Base-by-base conservation (phyloP, 139 green algal species). In the Pycnococcus provasolii region DNA sequence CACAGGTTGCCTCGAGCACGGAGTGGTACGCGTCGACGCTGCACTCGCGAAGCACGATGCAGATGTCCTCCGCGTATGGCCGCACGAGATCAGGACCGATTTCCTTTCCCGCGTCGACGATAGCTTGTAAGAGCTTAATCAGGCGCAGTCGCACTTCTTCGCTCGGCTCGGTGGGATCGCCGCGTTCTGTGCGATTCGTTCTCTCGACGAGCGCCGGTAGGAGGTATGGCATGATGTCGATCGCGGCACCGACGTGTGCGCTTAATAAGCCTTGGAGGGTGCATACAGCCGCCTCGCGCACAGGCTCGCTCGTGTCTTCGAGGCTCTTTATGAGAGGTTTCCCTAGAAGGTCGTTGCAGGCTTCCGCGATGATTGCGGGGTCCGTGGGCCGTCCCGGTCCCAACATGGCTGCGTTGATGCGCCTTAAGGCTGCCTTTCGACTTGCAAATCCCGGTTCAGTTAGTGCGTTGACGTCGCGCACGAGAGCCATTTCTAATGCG, bases 391-490 rank as follows among this genome's bases (percentile, higher is more conserved):
- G 26, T 26, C 26, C 26, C 26, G 26, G 26, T 26, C 26, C 26
- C 26, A 26, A 26, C 26, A 26, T 26, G 26, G 26, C 26, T 26
- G 26, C 41, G 53, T 60, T n/a, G 53, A 60, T 60, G 6, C 39
- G 15, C 6, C 53, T 4, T 39, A 15, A 26, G 53, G 41, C 4
- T n/a, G 13, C 53, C 6, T n/a, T 8, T 4, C 39, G 53, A 4
- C 6, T 15, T 4, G 15, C 4, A 4, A 60, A 26, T 15, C 53
- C 15, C 53, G 6, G 4, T 4, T 60, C 53, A 4, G 53, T n/a
- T 4, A 60, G 53, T n/a, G 53, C 7, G 53, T 60, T 60, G 4
- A 60, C 15, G 41, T 60, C 53, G 53, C 53, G 53, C 53, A 26
- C 53, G 8, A 60, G 5, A 6, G 8, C 53, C 4, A 4, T 4